Base-by-base conservation (phyloP, 2,329 filamentous ascomycete genomes). In the Pseudogymnoascus sp. region DNA sequence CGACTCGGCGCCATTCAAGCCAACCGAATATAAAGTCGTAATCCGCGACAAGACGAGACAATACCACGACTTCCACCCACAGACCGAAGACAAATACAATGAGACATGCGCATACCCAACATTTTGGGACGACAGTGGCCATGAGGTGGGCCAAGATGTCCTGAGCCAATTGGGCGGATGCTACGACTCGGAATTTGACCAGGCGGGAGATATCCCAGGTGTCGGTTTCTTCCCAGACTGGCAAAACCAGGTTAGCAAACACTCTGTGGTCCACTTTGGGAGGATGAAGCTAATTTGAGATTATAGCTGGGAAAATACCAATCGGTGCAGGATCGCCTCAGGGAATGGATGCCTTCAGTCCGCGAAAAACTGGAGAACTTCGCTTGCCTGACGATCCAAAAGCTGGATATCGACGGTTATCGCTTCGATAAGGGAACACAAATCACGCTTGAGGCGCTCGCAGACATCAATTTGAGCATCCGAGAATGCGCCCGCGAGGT, bases 381-480 rank as follows among this genome's bases (percentile, higher is more conserved):
- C 67, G 85, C 84, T 2, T 88, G 85, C 72, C 82, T 87, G 72
- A 77, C 83, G 28, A 84, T 88, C 63, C 73, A 77, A 35, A 82
- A 79, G 65, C 75, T 88, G 16, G 85, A 88, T 68, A 82, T 88
- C 62, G 85, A 88, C 68, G 85, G 84, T 0, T 87, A 84, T 69
- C 81, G 85, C 60, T 85, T 86, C 72, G 85, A 88, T 74, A 88
- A 88, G 71, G 85, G 84, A 2, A 82, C 83, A 22, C 84, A 87
- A 68, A 79, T 83, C 11, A 86, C 85, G 0, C 79, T 87, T 4
- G 85, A 87, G 68, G 79, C 84, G 0, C 77, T 85, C 64, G 84
- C 78, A 5, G 78, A 82, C 41, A 86, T 84, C 70, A 83, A 82
- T 19, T 73, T 77, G 23, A 77, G 79, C 6, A 82, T 85, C 69